Base-by-base conservation (phyloP, 78 protist genomes). In the Dictyostelium brefeldianum region DNA sequence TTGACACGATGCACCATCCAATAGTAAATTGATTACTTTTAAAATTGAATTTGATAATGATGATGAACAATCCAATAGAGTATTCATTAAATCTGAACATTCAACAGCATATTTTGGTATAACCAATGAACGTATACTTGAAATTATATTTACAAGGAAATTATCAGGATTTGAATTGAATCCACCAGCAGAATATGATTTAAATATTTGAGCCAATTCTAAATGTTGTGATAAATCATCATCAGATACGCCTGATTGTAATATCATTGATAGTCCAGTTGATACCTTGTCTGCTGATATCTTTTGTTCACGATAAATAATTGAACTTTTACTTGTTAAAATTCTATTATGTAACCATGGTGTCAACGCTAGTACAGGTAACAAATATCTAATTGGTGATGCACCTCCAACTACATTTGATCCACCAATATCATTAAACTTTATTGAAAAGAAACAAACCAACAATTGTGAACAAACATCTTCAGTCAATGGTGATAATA, bases 301-400 rank as follows among this genome's bases (percentile, higher is more conserved):
- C 53, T 77, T 74, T 48, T 70, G 92, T 51, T 87, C 92, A 5
- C 73, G 65, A 56, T 87, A 87, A 43, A 87, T 77, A 41, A 87
- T 87, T 6, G 92, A 87, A 18, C 84, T 77, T 51, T 87, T 87
- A 10, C 78, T 59, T 20, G 84, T 87, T 15, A 87, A 81, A 10
- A 87, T 87, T 53, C 81, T 64, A 31, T 87, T 87, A 53, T 87
- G 92, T 29, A 87, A 25, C 92, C 92, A 87, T 25, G 92, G 92
- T 5, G 77, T 59, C 2, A 77, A 59, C 4, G 79, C 83, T 5
- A 87, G 46, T 1, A 87, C 41, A 4, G 92, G 92, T 10, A 87
- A 27, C 9, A 87, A 36, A 51, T 87, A 87, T 27, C 92, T 67
- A 12, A 22, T 4, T 41, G 92, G 92, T 47, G 83, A 14, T 9